Conservation (phyloP, 2,329 filamentous ascomycete genomes). For the Cryphonectria radicalis region DNA sequence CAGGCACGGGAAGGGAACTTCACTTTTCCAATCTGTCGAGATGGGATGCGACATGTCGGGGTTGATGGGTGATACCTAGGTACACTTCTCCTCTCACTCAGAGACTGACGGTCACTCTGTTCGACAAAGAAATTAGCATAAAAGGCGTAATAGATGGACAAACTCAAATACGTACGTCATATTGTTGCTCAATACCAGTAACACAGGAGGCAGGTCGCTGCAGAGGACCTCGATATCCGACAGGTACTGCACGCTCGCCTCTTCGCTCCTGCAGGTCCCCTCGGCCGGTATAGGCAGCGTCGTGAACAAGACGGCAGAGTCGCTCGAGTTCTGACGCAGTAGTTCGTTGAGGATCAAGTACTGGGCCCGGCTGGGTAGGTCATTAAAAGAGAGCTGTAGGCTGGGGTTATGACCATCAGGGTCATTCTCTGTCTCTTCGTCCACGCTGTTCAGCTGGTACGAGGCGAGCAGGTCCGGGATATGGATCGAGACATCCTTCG, state of each 20-base stretch:
- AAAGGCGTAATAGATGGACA: neutral
- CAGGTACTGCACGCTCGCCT: conserved; percentile 73
- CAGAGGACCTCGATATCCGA: conserved; percentile 80
- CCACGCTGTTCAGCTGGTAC: conserved; percentile 40
- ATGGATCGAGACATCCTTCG: conserved; percentile 42
- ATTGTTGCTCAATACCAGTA: conserved; percentile 84
- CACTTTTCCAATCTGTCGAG: neutral
- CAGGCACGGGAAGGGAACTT: neutral
- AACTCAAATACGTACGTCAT: conserved; percentile 60
- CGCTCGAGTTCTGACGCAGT: conserved; percentile 68
- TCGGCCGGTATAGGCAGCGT: conserved; percentile 82
- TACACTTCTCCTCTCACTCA: neutral
- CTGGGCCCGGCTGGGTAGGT: conserved; percentile 81
- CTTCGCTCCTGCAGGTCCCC: conserved; percentile 73
- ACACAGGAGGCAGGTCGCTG: conserved; percentile 72
- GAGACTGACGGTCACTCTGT: conserved; percentile 25
- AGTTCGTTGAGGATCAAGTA: conserved; percentile 87
- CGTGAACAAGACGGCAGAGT: conserved; percentile 80
- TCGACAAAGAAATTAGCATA: neutral
- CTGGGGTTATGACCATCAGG: conserved; percentile 62
- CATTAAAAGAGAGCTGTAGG: conserved; percentile 80
- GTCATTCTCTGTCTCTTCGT: conserved; percentile 38
- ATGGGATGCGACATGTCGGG: neutral
- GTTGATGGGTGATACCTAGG: neutral
- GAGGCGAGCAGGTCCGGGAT: conserved; percentile 51